Conservation (phyloP, 2,329 filamentous ascomycete species). For the Hypoxylon sp. region DNA sequence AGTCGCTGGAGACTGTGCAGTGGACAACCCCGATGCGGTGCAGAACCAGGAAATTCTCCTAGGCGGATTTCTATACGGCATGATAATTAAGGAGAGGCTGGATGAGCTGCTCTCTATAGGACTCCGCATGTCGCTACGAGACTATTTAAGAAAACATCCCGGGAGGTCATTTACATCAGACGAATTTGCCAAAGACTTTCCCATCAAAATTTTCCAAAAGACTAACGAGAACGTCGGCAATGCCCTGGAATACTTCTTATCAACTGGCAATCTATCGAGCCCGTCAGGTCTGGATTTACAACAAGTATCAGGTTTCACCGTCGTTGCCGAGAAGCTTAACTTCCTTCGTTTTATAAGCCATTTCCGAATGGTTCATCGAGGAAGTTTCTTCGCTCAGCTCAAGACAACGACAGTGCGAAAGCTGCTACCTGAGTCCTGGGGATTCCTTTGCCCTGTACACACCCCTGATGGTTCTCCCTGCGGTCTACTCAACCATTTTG, state of each 20-base stretch:
- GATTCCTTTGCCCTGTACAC: conserved; percentile 96
- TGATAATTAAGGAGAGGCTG: conserved; percentile 93
- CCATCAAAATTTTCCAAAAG: conserved; percentile 77
- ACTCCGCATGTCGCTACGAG: conserved; percentile 62
- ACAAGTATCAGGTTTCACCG: conserved; percentile 92
- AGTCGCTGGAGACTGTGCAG: conserved; percentile 88
- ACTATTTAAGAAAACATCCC: conserved; percentile 64
- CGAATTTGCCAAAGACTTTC: conserved; percentile 82
- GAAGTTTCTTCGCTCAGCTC: conserved; percentile 96
- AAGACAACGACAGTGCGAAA: conserved; percentile 98
- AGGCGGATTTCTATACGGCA: conserved; percentile 91
- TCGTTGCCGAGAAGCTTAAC: conserved; percentile 98
- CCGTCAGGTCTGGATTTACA: conserved; percentile 93
- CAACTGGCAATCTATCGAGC: conserved; percentile 92
- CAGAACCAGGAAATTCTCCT: conserved; percentile 96
- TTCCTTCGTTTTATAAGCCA: conserved; percentile 98
- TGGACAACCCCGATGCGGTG: conserved; percentile 95
- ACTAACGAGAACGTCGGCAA: conserved; percentile 90
- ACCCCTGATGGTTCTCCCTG: conserved; percentile 96
- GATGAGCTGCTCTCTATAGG: conserved; percentile 80
- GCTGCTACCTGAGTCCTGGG: conserved; percentile 95
- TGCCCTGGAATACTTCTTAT: conserved; percentile 92
- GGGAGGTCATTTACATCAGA: conserved; percentile 79
- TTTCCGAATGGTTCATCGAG: conserved; percentile 98
- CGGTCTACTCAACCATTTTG: conserved; percentile 91